Evolutionary conservation across 441 rosid genomes (phyloP).

Genomic region (Erodium texanum): DNA sequence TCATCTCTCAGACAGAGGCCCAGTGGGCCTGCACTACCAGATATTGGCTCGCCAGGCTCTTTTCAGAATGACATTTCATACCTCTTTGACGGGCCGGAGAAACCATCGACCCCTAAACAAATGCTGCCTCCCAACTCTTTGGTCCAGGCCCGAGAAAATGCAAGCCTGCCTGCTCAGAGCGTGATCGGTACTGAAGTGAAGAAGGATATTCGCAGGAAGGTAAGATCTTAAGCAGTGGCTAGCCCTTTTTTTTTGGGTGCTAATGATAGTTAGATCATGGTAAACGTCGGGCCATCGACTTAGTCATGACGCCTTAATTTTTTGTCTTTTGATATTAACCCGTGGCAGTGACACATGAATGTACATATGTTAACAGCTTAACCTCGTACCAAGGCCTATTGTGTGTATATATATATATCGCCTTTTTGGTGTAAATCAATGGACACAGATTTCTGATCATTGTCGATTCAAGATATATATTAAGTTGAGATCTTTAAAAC

Average conservation of each 20-base stretch:
- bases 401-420: no score
- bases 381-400: not conserved
- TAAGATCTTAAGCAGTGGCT: conserved; percentile 15
- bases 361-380: not conserved
- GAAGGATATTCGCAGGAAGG: conserved; percentile 18
- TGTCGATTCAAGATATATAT: no score
- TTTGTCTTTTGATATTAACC: not conserved
- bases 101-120: conserved; percentile 17
- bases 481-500: no score
- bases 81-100: conserved; percentile 20
- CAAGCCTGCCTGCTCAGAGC: no score
- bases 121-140: conserved; percentile 6
- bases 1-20: conserved; percentile 17
- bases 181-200: no score
- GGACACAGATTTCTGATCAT: not conserved
- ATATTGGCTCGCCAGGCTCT: conserved; percentile 19
- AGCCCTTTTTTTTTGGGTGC: not conserved
- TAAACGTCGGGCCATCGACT: not conserved
- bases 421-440: not conserved
- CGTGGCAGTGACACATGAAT: not conserved
- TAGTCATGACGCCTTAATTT: not conserved
- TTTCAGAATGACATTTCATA: conserved; percentile 24
- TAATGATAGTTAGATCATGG: not conserved
- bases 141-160: not conserved
- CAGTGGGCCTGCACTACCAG: conserved; percentile 20